phyloP scores from a whole-genome alignment of 768 basidiomycete species.

The Tulasnella sp. region DNA sequence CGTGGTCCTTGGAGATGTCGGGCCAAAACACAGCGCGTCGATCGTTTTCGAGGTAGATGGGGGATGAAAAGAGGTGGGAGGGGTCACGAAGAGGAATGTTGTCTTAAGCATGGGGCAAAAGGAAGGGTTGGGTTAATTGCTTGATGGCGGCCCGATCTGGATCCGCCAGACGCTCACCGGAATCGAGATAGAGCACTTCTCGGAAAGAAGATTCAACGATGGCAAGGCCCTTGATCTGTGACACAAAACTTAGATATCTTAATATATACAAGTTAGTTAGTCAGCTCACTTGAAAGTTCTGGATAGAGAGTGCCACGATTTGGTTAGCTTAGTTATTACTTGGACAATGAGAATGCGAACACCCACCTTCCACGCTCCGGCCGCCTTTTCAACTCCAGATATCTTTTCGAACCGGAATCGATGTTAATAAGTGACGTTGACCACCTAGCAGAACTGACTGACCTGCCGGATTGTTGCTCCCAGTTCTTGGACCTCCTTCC shows the following conservation, averaged over 20 bases:
- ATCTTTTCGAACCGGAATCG: not conserved
- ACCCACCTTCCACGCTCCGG: not conserved
- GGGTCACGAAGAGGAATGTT: constrained; percentile 32
- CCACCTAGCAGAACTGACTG: no score
- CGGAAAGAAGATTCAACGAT: constrained; percentile 29
- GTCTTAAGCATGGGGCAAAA: constrained; percentile 20
- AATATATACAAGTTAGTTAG: not conserved
- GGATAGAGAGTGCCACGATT: no score
- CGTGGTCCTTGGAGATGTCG: constrained; percentile 34
- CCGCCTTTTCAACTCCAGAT: not conserved
- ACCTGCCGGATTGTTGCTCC: constrained; percentile 27
- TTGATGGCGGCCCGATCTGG: no score
- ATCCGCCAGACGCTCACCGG: no score
- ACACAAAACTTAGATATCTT: no score
- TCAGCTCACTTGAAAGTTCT: constrained; percentile 27
- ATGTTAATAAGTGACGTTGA: no score
- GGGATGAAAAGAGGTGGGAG: constrained; percentile 29
- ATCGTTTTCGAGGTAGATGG: constrained; percentile 24
- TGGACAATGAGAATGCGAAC: no score
- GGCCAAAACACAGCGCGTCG: constrained; percentile 33
- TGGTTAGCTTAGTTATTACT: no score
- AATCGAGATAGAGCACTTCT: constrained; percentile 33
- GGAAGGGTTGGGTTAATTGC: no score
- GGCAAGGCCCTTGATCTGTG: constrained; percentile 29
- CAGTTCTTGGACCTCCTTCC: constrained; percentile 25